These are phyloP conservation scores for Aspergillus avenaceus DNA, from an alignment of 495 filamentous ascomycete genomes.

Conservation along the genomic window DNA sequence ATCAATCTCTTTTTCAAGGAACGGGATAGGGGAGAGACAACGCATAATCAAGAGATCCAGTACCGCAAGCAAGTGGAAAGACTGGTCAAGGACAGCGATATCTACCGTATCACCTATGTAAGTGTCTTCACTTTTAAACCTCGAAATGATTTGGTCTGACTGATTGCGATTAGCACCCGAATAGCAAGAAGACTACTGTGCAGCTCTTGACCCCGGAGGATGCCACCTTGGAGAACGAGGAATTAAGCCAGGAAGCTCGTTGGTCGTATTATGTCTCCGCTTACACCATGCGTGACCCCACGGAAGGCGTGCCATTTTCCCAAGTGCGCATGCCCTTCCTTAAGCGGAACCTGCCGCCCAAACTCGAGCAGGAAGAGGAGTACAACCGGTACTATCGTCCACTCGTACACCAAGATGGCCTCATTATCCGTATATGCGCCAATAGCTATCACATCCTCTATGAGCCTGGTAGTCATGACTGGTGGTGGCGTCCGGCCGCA, in stretches of 20 bases:
- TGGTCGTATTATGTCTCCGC: constrained; percentile 96
- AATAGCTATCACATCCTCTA: constrained; percentile 80
- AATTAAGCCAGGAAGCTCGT: constrained; percentile 52
- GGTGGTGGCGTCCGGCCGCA: constrained; percentile 45
- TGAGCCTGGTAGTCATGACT: constrained; percentile 62
- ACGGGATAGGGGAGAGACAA: constrained; percentile 74
- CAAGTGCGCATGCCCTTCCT: constrained; percentile 64
- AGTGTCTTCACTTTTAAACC: constrained; percentile 23
- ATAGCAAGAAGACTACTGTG: constrained; percentile 54
- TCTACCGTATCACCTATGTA: constrained; percentile 83
- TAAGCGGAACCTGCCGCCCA: constrained; percentile 66
- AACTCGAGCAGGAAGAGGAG: constrained; percentile 46
- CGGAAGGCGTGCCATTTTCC: constrained; percentile 71
- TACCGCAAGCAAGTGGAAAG: constrained; percentile 85
- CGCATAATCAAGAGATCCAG: constrained; percentile 76
- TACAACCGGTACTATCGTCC: constrained; percentile 48
- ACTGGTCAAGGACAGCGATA: constrained; percentile 81
- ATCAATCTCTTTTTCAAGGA: constrained; percentile 77
- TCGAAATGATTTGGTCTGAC: constrained; percentile 2
- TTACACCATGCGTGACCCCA: constrained; percentile 81
- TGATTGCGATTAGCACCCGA: constrained; percentile 44
- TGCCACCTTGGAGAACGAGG: constrained; percentile 65
- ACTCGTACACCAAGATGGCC: constrained; percentile 64
- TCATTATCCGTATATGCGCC: constrained; percentile 74
- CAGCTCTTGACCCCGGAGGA: constrained; percentile 77